These are phyloP conservation scores for Scedosporium dehoogii DNA, from an alignment of 2,329 filamentous ascomycete species.

Conservation along the genomic window DNA sequence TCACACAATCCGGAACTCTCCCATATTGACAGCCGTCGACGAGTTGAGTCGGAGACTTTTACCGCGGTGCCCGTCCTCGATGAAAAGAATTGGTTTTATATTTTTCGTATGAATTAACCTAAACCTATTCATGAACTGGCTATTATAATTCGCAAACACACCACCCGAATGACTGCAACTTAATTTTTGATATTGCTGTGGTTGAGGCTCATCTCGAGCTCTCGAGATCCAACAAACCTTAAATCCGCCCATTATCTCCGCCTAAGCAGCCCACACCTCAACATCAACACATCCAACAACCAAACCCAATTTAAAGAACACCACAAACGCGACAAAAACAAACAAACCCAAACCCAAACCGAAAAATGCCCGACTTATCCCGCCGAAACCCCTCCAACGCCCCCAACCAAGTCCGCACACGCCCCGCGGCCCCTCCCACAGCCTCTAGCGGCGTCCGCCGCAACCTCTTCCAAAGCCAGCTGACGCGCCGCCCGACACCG, in stretches of 20 bases:
- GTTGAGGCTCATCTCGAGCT: background rate
- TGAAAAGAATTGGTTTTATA: no score
- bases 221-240: background rate
- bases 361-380: slow-evolving; percentile 2
- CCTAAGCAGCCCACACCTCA: background rate
- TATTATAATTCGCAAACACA: no score
- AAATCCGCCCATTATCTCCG: background rate
- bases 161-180: no score
- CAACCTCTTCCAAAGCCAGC: slow-evolving; percentile 51
- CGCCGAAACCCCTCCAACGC: background rate
- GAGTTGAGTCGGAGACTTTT: no score
- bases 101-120: no score
- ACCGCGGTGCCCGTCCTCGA: no score
- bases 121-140: no score
- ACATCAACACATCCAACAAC: background rate
- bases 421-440: slow-evolving; percentile 5
- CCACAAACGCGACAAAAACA: background rate
- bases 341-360: background rate
- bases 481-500: slow-evolving; percentile 46
- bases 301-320: background rate
- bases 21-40: no score
- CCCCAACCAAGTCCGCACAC: background rate
- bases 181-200: background rate
- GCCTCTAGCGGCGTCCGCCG: slow-evolving; percentile 29
- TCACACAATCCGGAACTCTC: no score